These are phyloP conservation scores for Omphalea diandra DNA, from an alignment of 441 rosid species.

Conservation along the genomic window DNA sequence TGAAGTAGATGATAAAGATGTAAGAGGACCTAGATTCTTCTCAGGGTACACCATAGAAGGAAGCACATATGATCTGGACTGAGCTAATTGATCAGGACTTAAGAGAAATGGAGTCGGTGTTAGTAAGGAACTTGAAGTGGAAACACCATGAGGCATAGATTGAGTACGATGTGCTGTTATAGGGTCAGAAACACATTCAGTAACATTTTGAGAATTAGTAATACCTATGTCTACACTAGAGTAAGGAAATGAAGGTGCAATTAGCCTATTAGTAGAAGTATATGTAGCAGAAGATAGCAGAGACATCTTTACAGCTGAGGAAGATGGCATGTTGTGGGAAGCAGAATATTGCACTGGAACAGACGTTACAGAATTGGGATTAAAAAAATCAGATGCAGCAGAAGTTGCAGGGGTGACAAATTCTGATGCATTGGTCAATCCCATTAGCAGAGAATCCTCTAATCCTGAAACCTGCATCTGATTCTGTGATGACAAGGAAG, in stretches of 20 bases:
- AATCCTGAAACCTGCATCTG: constrained; percentile 19
- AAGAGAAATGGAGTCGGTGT: constrained; percentile 27
- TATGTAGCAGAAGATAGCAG: background rate
- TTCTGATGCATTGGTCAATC: constrained; percentile 36
- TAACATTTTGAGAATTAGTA: constrained; percentile 27
- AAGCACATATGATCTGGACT: constrained; percentile 27
- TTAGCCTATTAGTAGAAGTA: constrained; percentile 9
- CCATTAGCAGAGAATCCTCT: constrained; percentile 32
- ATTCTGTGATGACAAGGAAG: constrained; percentile 27
- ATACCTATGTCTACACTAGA: constrained; percentile 28
- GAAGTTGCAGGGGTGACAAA: constrained; percentile 29
- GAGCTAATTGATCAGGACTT: constrained; percentile 32
- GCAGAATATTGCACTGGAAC: constrained; percentile 19
- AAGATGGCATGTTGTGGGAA: constrained; percentile 10
- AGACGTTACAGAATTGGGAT: constrained; percentile 16
- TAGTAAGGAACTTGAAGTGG: constrained; percentile 32
- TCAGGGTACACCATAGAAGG: constrained; percentile 28
- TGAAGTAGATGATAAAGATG: constrained; percentile 23
- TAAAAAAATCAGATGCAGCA: constrained; percentile 21
- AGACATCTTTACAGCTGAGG: background rate
- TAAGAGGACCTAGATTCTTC: constrained; percentile 29
- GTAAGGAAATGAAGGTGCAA: constrained; percentile 24
- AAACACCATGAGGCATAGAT: constrained; percentile 24
- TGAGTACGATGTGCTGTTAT: constrained; percentile 25
- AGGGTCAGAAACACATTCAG: constrained; percentile 24